Evolutionary conservation across 495 filamentous ascomycete genomes (phyloP).

Genomic region (Daldinia loculata): DNA sequence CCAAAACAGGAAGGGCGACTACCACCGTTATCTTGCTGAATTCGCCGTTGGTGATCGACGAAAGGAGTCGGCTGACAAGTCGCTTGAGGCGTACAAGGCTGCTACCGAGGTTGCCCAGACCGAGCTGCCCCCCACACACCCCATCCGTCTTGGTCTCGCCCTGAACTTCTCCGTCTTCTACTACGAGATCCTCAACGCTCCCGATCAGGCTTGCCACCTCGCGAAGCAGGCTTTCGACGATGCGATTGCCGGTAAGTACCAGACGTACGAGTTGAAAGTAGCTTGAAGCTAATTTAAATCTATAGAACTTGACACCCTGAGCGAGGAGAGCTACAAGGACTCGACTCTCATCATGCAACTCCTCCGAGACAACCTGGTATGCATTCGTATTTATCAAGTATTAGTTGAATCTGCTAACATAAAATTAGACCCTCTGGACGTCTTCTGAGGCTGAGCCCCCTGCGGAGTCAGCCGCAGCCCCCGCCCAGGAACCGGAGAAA

Average conservation of each 20-base stretch:
- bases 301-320: conserved; percentile 95
- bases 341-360: conserved; percentile 99
- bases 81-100: conserved; percentile 98
- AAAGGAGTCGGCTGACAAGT: conserved; percentile 95
- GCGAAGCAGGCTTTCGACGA: conserved; percentile 99
- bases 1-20: conserved; percentile 92
- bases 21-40: conserved; percentile 99
- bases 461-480: conserved; percentile 70
- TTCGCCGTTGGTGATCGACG: conserved; percentile 97
- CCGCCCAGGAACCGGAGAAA: conserved; percentile 62
- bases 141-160: conserved; percentile 97
- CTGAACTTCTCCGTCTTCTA: conserved; percentile 99
- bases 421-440: conserved; percentile 92
- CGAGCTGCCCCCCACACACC: conserved; percentile 97
- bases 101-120: conserved; percentile 98
- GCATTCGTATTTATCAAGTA: conserved; percentile 41
- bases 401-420: conserved; percentile 24
- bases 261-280: not conserved
- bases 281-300: conserved; percentile 34
- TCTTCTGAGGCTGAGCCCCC: conserved; percentile 94
- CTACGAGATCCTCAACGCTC: conserved; percentile 99
- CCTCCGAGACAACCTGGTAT: conserved; percentile 96
- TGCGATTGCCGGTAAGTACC: conserved; percentile 89
- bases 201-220: conserved; percentile 98
- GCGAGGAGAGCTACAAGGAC: conserved; percentile 99